Base-by-base conservation (phyloP, 208 protist species). In the Wallacemonas sp. region DNA sequence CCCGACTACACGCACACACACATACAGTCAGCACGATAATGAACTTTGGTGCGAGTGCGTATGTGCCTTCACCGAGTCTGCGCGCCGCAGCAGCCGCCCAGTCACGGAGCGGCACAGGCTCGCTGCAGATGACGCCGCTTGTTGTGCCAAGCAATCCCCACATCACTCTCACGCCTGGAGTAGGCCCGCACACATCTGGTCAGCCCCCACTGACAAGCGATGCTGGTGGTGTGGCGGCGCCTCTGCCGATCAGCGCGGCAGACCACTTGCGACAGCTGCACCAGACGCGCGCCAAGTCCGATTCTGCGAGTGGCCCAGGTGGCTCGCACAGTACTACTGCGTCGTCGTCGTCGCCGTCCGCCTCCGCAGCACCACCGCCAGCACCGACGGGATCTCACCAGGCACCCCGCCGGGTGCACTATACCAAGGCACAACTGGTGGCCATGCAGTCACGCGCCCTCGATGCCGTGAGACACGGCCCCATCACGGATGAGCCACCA, bases 401-500 rank as follows among this genome's bases (percentile, higher is more conserved):
- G n/a, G 9, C 36, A 41, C 36, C 9, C 36, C 36, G 14, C 36
- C 9, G 6, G 8, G 34, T 70, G 24, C 64, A 72, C 43, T 90
- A 88, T 65, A 74, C 69, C 19, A 61, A 55, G 34, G 76, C 61
- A n/a, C 33, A 78, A 49, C 63, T 91, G 48, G 32, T 80, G 56
- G 39, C 54, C 0, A 33, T 87, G 21, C 72, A 71, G 5, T 19
- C 41, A 1, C 39, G 62, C 0, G 78, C 78, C 5, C 32, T 88
- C n/a, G 62, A 74, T 29, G 48, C 21, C 2, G 30, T 86, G 29
- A 44, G 63, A 2, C 57, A 54, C 1, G 78, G 68, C 38, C 70
- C 62, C 34, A 43, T 82, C 52, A 74, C 76, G 3, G 78, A 85
- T 12, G 65, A 61, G 29, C 78, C 80, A 19, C 85, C 81, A 1